phyloP scores from a whole-genome alignment of 805 yeast genomes.

The Pichia insulana region DNA sequence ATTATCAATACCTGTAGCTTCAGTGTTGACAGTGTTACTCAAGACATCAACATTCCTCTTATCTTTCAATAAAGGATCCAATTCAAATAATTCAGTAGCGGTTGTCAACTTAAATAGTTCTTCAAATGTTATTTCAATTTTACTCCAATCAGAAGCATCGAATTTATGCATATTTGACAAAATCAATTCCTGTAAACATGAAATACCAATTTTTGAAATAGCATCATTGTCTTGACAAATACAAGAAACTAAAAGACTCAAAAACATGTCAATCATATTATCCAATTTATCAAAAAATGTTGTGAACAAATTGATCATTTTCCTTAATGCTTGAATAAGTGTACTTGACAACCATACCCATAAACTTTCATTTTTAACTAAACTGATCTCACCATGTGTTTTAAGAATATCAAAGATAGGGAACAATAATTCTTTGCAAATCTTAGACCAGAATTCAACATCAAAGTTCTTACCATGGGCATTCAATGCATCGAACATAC shows the following conservation, averaged over 20 bases:
- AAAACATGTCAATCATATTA: slow-evolving; percentile 66
- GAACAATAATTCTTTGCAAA: slow-evolving; percentile 71
- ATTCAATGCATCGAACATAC: slow-evolving; percentile 71
- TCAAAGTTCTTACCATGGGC: slow-evolving; percentile 74
- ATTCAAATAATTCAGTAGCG: slow-evolving; percentile 71
- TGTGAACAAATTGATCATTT: slow-evolving; percentile 74
- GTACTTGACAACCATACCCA: slow-evolving; percentile 97
- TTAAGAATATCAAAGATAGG: slow-evolving; percentile 83
- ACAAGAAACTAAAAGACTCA: slow-evolving; percentile 73
- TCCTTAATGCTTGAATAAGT: slow-evolving; percentile 86
- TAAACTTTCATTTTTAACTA: slow-evolving; percentile 64
- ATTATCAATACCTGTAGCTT: slow-evolving; percentile 9
- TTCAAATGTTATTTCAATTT: slow-evolving; percentile 55
- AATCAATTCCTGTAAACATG: slow-evolving; percentile 74
- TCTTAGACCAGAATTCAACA: slow-evolving; percentile 69
- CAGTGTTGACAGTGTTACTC: slow-evolving; percentile 11
- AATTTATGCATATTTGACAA: slow-evolving; percentile 67
- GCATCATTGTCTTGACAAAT: slow-evolving; percentile 96
- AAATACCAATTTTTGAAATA: slow-evolving; percentile 87
- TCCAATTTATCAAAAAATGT: slow-evolving; percentile 74
- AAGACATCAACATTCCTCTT: slow-evolving; percentile 22
- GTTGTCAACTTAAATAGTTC: slow-evolving; percentile 73
- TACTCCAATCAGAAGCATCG: slow-evolving; percentile 60
- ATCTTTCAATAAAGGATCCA: slow-evolving; percentile 36
- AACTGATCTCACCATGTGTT: slow-evolving; percentile 63